Evolutionary conservation across 1,284 basidiomycete species (phyloP).

Genomic region (Cutaneotrichosporon sp.): DNA sequence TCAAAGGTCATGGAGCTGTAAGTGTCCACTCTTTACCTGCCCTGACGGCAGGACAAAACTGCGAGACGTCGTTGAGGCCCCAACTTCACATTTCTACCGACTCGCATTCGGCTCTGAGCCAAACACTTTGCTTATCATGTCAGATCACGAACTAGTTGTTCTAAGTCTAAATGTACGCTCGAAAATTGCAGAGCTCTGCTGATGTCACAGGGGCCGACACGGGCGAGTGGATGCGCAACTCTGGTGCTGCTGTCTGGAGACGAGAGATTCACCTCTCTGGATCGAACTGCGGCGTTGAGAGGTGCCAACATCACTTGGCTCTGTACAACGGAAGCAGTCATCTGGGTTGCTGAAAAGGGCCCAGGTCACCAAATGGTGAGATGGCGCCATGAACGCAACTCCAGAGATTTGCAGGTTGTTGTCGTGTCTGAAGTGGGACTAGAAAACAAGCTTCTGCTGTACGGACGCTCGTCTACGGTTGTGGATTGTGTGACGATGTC

Average conservation of each 20-base stretch:
- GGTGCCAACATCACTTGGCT: conserved; percentile 17
- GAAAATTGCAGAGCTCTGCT: neutral
- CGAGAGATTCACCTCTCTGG: conserved; percentile 24
- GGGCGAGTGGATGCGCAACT: too few relatives aligned
- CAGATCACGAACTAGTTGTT: conserved; percentile 11
- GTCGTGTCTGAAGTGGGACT: too few relatives aligned
- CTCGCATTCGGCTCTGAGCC: conserved; percentile 31
- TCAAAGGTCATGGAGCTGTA: conserved; percentile 12
- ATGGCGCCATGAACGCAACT: conserved; percentile 29
- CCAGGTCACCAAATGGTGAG: conserved; percentile 11
- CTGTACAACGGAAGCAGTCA: conserved; percentile 27
- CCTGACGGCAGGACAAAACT: conserved; percentile 20
- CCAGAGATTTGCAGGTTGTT: neutral
- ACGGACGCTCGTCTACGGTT: too few relatives aligned
- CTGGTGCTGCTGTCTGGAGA: neutral
- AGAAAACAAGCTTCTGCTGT: too few relatives aligned
- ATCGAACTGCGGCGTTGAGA: conserved; percentile 23
- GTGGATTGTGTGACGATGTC: too few relatives aligned
- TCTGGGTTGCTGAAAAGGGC: conserved; percentile 34
- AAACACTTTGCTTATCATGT: conserved; percentile 31
- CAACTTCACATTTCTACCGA: conserved; percentile 24
- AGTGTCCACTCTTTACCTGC: neutral
- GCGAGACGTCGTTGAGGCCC: conserved; percentile 11
- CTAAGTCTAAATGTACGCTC: conserved; percentile 29
- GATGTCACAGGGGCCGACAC: too few relatives aligned